These are phyloP conservation scores for Chaetothyriales sp. DNA, from an alignment of 2,329 filamentous ascomycete species.

Conservation along the genomic window DNA sequence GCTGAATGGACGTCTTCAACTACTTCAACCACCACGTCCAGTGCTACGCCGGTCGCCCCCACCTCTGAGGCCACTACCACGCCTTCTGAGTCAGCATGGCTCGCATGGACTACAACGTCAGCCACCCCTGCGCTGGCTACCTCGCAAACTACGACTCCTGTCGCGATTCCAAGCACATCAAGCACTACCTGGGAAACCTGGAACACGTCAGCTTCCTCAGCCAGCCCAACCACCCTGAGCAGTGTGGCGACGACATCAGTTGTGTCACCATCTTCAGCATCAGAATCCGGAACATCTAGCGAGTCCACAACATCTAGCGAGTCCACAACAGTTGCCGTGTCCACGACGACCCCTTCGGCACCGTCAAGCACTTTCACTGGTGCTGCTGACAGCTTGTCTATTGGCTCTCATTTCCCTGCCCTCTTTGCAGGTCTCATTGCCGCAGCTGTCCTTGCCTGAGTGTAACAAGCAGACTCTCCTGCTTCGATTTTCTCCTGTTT, in stretches of 20 bases:
- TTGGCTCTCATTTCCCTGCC: neutral
- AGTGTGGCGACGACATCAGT: neutral
- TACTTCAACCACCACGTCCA: neutral
- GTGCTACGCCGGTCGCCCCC: neutral
- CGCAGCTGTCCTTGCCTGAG: neutral
- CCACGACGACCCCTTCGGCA: constrained; percentile 10
- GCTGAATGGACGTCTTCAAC: neutral
- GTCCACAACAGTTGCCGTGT: constrained; percentile 1
- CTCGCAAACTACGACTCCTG: neutral
- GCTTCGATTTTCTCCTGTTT: neutral
- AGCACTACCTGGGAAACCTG: neutral
- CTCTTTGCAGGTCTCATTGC: neutral
- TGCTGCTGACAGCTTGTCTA: constrained; percentile 1
- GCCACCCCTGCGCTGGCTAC: neutral
- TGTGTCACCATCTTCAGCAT: neutral
- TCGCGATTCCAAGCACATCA: neutral
- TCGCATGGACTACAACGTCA: neutral
- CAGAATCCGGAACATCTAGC: neutral
- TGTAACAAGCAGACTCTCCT: neutral
- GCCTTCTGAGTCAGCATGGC: neutral
- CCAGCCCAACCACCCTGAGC: neutral
- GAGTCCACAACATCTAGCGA: neutral
- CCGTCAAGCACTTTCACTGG: constrained; percentile 5
- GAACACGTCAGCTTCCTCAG: neutral
- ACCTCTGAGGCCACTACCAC: neutral